Base-by-base conservation (phyloP, 306 rosid species). In the Prunus mume region DNA sequence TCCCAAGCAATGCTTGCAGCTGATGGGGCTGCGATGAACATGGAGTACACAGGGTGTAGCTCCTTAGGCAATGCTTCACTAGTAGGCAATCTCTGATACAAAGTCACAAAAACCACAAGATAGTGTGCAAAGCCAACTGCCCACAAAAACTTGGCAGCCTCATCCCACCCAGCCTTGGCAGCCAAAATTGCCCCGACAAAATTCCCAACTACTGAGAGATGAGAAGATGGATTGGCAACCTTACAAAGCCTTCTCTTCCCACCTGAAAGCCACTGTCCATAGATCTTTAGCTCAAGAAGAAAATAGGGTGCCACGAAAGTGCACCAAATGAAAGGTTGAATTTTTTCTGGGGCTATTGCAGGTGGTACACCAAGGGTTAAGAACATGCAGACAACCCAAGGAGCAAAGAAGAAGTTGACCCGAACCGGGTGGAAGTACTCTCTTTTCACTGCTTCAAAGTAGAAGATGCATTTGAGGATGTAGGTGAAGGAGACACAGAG, bases 241-340 rank as follows among this genome's bases (percentile, higher is more conserved):
- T 84, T 91, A 75, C 91, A 89, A 0, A 91, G 87, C 2, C 95
- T 87, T 34, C 98, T 85, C 64, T 93, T 93, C 1, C 98, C 95
- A 0, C 98, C 98, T 2, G 98, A 93, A 55, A 93, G 88, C 95
- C 98, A 93, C 64, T 93, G 98, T 1, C 96, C 95, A 62, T 91
- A 89, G 74, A 93, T 91, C 82, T 91, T 93, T 43, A 93, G 91
- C 76, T 91, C 98, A 3, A 93, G 90, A 12, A 88, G 46, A 70
- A 93, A 89, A 66, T 93, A 93, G 11, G 97, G 97, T 25, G 64
- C 88, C 85, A 88, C 91, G 88, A 89, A 91, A 73, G 64, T 67
- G 77, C 88, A 87, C 93, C 89, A 93, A 58, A 89, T 68, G 22
- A 88, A 89, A 2, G 98, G 98, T 75, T 89, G 91, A 57, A 93